Base-by-base conservation (phyloP, 306 rosid genomes). In the Datisca glomerata region DNA sequence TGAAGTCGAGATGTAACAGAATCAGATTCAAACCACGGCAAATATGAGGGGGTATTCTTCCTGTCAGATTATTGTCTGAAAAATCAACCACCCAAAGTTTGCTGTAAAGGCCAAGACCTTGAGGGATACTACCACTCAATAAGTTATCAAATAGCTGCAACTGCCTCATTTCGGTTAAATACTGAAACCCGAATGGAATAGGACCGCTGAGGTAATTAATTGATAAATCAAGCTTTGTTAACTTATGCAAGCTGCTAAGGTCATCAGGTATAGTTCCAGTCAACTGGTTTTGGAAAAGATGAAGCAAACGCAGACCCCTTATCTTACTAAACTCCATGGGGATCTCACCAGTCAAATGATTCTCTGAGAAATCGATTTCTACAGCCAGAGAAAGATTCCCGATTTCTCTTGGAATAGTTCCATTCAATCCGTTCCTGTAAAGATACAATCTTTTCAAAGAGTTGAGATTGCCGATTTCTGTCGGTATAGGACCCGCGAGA, bases 61-160 rank as follows among this genome's bases (percentile, higher is more conserved):
- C 89, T 3, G 70, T 69, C 50, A 85, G 44, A 4, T 17, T 37
- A 67, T 85, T 85, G 47, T 55, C 75, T 0, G 96, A 85, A 10
- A 85, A 85, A 66, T 85, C 93, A 51, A 77, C 82, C 57, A 85
- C 93, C 96, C 96, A 85, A 47, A 85, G 85, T 41, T 12, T 68
- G 64, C 89, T 74, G 44, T 40, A 49, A n/a, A 67, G 39, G 37
- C 96, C 96, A 35, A 85, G 89, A 43, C 63, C 62, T 24, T 11
- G 68, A 54, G 96, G 96, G 66, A 85, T 69, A 21, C 10, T 16
- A 8, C 87, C 93, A 36, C 38, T 65, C 25, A 85, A 57, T n/a
- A 21, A 52, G 72, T 85, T 85, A 51, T 67, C 44, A 53, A 67
- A 77, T 47, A 85, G 78, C 49, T 85, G 96, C 51, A 85, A 49